Percentiles rank a stretch among this genome's conserved stretches.
These are phyloP conservation scores for Castanospermum australe DNA, from an alignment of 306 rosid genomes.

Conservation along the genomic window DNA sequence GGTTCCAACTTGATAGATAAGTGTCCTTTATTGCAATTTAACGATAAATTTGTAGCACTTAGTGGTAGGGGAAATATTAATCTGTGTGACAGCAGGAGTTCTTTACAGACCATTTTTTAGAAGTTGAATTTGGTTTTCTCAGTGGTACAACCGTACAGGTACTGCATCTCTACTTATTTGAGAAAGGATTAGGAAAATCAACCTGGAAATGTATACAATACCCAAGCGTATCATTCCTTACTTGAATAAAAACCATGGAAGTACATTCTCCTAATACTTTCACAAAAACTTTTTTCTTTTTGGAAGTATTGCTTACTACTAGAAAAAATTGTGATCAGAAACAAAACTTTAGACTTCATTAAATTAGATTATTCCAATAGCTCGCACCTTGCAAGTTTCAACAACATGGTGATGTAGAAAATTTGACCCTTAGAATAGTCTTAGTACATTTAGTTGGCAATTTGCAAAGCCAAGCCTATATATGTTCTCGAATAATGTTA, in stretches of 20 bases:
- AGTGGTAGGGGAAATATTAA: slow-evolving; percentile 59
- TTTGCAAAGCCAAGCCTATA: not conserved
- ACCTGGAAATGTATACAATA: not conserved
- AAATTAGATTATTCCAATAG: not conserved
- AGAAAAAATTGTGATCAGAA: not conserved
- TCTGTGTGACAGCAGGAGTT: slow-evolving; percentile 31
- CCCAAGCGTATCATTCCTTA: slow-evolving; percentile 3
- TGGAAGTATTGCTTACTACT: not conserved
- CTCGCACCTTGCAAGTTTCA: not conserved
- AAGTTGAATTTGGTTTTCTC: slow-evolving; percentile 30
- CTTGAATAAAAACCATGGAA: not conserved
- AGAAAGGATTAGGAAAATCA: not conserved
- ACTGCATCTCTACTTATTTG: slow-evolving; percentile 10
- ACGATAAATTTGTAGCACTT: slow-evolving; percentile 53
- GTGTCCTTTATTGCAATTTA: slow-evolving; percentile 52
- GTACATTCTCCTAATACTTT: not conserved
- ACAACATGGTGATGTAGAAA: not conserved
- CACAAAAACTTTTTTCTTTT: not conserved
- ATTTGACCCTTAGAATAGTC: not conserved
- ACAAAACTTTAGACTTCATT: not conserved
- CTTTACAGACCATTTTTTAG: slow-evolving; percentile 32
- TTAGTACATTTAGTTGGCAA: not conserved
- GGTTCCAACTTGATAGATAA: slow-evolving; percentile 59
- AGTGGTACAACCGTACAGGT: not conserved
- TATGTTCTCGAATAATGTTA: not conserved